These are phyloP conservation scores for Monilinia fructicola DNA, from an alignment of 2,329 filamentous ascomycete genomes.

Conservation along the genomic window DNA sequence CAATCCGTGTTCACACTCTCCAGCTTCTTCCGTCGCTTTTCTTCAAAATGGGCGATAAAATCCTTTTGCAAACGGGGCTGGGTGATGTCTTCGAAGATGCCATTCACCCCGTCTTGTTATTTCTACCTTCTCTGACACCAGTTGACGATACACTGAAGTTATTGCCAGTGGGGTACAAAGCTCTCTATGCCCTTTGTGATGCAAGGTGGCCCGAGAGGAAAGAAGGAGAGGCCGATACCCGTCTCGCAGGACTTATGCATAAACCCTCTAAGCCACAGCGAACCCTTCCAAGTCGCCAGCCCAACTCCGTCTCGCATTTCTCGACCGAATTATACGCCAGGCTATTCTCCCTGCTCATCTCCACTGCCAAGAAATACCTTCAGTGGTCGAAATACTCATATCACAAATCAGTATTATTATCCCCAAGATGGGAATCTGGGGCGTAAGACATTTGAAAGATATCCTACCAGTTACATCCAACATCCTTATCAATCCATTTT, in stretches of 20 bases:
- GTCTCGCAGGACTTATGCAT: not conserved
- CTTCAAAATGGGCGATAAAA: slow-evolving; percentile 49
- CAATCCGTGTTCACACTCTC: slow-evolving; percentile 52
- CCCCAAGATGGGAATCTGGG: slow-evolving; percentile 57
- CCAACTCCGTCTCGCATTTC: slow-evolving; percentile 42
- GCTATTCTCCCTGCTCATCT: slow-evolving; percentile 56
- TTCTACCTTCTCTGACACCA: slow-evolving; percentile 74
- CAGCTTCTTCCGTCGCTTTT: slow-evolving; percentile 56
- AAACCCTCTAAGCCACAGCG: not conserved
- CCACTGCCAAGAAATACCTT: slow-evolving; percentile 58
- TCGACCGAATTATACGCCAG: slow-evolving; percentile 57
- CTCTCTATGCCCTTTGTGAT: slow-evolving; percentile 58
- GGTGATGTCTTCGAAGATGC: slow-evolving; percentile 67
- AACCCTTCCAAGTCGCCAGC: slow-evolving; percentile 13
- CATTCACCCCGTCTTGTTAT: slow-evolving; percentile 69
- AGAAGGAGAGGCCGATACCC: slow-evolving; percentile 25
- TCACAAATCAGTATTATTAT: slow-evolving; percentile 51
- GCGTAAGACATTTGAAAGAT: slow-evolving; percentile 67
- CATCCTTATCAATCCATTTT: slow-evolving; percentile 69
- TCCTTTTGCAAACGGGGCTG: slow-evolving; percentile 64
- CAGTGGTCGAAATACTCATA: slow-evolving; percentile 58
- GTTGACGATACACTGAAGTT: slow-evolving; percentile 67
- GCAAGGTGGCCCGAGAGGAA: slow-evolving; percentile 28
- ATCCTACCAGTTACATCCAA: slow-evolving; percentile 48
- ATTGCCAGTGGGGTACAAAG: slow-evolving; percentile 64